Evolutionary conservation across 2,329 filamentous ascomycete species (phyloP), one percentile per base, ranked within the genome.

Genomic region (Eutypella sp.): DNA sequence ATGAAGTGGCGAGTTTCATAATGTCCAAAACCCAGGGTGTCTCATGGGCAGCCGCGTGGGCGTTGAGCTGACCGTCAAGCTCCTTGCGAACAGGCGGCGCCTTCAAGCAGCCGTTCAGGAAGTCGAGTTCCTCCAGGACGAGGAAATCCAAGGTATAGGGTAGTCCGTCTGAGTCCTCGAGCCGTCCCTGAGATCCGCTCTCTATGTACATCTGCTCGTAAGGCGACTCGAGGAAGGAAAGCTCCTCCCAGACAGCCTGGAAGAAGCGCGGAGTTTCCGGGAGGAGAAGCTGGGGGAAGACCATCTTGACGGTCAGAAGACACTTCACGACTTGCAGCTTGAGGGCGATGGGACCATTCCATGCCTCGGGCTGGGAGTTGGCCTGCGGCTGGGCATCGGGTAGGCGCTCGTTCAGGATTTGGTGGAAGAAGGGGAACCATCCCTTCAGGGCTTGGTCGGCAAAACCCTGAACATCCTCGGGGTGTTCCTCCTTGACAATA

Each of bases 291-390:
- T 82, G 81, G 4, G 90, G 82, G 64, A 97, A 96, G 23, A 96
- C 83, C 50, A 75, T 76, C 57, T 91, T 84, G 58, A 97, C 86
- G 67, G 92, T 91, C 74, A 96, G 85, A 48, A 99, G 74, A 19
- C 90, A 90, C 78, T 92, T 96, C 59, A 96, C 85, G n/a, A 90
- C 84, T 69, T 97, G 93, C 11, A 96, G 72, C 70, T 97, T 97
- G 57, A 99, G 75, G 1, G 89, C 84, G 57, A 97, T 82, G 16
- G 87, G 69, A 18, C 89, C 89, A 56, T 91, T 85, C 81, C 91
- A 95, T 52, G 73, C 72, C 16, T 87, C 81, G 1, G 86, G 78
- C 54, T 79, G 75, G 20, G 58, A 55, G n/a, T 65, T 66, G 4
- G 71, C 69, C 40, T 76, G 78, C 33, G 79, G 74, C 3, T 76